Conservation (phyloP, 192 early-diverging fungal genomes). For the Geranomyces variabilis region DNA sequence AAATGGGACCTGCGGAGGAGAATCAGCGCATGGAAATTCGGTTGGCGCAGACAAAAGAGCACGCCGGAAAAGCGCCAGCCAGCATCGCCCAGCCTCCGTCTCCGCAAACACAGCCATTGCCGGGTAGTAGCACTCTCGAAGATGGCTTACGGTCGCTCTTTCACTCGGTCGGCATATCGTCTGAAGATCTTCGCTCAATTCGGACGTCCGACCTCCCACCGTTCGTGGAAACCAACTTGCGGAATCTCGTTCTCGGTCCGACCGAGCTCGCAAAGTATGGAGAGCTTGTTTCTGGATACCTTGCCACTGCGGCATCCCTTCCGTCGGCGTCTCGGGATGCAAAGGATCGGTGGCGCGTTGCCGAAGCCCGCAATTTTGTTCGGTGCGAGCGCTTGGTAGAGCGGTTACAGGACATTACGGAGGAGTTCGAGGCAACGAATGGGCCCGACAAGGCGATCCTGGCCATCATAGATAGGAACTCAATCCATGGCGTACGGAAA, state of each 20-base stretch:
- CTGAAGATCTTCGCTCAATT: slow-evolving; percentile 15
- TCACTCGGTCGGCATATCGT: slow-evolving; percentile 7
- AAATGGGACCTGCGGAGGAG: slow-evolving; percentile 30
- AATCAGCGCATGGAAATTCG: slow-evolving; percentile 6
- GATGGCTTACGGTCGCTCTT: slow-evolving; percentile 9
- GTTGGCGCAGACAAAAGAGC: not conserved
- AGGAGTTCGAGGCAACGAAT: slow-evolving; percentile 13
- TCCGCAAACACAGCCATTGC: not conserved
- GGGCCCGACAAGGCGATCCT: slow-evolving; percentile 15
- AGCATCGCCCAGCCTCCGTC: not conserved
- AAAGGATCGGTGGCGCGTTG: slow-evolving; percentile 1
- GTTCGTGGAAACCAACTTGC: slow-evolving; percentile 20
- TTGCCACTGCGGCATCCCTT: not conserved
- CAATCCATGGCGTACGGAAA: slow-evolving; percentile 26
- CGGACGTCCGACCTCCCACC: slow-evolving; percentile 1
- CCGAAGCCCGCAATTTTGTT: slow-evolving; percentile 19
- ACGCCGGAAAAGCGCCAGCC: not conserved
- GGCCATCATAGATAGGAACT: slow-evolving; percentile 35
- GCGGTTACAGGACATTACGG: slow-evolving; percentile 18
- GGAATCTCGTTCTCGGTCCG: slow-evolving; percentile 29
- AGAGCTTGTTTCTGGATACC: slow-evolving; percentile 13
- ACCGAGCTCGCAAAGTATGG: slow-evolving; percentile 16
- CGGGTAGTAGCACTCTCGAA: slow-evolving; percentile 6
- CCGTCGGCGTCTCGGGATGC: not conserved
- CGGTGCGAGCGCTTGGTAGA: slow-evolving; percentile 28